Percentiles rank a stretch among this genome's conserved stretches.
These are phyloP conservation scores for Penicillium sp. DNA, from an alignment of 2,329 filamentous ascomycete genomes.

Conservation along the genomic window DNA sequence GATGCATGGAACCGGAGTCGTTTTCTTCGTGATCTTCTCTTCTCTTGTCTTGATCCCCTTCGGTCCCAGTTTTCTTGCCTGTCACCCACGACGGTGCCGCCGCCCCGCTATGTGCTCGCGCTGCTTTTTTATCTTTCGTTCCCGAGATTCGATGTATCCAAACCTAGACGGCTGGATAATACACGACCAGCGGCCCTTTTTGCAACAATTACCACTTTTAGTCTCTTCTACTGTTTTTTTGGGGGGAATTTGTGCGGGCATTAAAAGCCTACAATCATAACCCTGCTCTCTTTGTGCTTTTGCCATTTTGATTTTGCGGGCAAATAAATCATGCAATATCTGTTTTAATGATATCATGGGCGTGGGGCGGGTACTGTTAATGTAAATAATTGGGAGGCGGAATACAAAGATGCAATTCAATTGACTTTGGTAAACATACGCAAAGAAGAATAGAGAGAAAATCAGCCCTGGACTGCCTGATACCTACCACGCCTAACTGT, in stretches of 20 bases:
- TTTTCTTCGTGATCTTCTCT: constrained; percentile 32
- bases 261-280: constrained; percentile 7
- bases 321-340: constrained; percentile 29
- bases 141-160: constrained; percentile 20
- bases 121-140: constrained; percentile 14
- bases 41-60: constrained; percentile 18
- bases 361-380: constrained; percentile 29
- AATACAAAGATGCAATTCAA: constrained; percentile 17
- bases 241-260: constrained; percentile 4
- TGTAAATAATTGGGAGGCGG: constrained; percentile 36
- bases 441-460: background rate
- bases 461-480: no score
- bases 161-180: constrained; percentile 35
- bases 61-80: constrained; percentile 14
- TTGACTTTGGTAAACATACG: background rate
- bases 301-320: constrained; percentile 20
- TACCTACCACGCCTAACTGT: no score
- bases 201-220: constrained; percentile 24
- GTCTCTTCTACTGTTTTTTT: constrained; percentile 16
- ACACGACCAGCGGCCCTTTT: constrained; percentile 19
- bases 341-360: constrained; percentile 38
- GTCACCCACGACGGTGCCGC: constrained; percentile 17
- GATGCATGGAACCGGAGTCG: constrained; percentile 43
- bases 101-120: constrained; percentile 18
- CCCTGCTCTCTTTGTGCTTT: constrained; percentile 12